Evolutionary conservation across 495 filamentous ascomycete genomes (phyloP).

Genomic region (Podospora didyma): DNA sequence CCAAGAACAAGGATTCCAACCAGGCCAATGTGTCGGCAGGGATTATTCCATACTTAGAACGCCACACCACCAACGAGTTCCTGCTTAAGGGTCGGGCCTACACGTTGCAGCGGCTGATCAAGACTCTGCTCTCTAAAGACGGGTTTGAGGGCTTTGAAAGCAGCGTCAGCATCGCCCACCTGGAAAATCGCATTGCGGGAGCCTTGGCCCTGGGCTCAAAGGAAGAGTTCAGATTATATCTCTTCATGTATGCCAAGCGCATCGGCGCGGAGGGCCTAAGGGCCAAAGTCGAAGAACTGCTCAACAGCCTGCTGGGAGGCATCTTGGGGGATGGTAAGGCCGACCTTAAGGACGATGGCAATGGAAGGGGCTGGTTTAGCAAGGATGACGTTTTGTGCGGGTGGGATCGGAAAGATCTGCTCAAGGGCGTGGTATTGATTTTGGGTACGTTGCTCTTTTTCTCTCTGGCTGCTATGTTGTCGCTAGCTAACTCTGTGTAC

Average conservation of each 20-base stretch:
- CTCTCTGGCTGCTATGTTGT: neutral
- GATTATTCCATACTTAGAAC: conserved; percentile 87
- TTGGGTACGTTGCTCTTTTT: conserved; percentile 63
- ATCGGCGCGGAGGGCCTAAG: conserved; percentile 85
- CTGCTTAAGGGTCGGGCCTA: conserved; percentile 88
- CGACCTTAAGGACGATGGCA: conserved; percentile 31
- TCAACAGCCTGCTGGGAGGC: conserved; percentile 74
- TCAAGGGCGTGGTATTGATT: conserved; percentile 86
- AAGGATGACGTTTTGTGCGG: conserved; percentile 72
- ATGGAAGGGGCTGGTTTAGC: conserved; percentile 51
- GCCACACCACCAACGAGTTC: conserved; percentile 88
- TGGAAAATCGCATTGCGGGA: conserved; percentile 92
- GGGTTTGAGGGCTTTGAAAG: conserved; percentile 91
- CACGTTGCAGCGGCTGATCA: conserved; percentile 84
- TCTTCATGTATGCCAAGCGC: conserved; percentile 95
- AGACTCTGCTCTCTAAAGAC: conserved; percentile 75
- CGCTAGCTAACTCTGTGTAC: conserved; percentile 28
- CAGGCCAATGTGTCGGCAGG: conserved; percentile 76
- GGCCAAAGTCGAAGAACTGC: conserved; percentile 85
- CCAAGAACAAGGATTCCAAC: conserved; percentile 33
- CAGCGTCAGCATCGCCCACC: conserved; percentile 84
- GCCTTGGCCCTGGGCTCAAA: conserved; percentile 78
- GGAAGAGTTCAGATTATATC: conserved; percentile 86
- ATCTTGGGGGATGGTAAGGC: conserved; percentile 50
- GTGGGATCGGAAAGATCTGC: conserved; percentile 77